phyloP scores from a whole-genome alignment of 768 basidiomycete genomes.

The Tricholoma saponaceum region DNA sequence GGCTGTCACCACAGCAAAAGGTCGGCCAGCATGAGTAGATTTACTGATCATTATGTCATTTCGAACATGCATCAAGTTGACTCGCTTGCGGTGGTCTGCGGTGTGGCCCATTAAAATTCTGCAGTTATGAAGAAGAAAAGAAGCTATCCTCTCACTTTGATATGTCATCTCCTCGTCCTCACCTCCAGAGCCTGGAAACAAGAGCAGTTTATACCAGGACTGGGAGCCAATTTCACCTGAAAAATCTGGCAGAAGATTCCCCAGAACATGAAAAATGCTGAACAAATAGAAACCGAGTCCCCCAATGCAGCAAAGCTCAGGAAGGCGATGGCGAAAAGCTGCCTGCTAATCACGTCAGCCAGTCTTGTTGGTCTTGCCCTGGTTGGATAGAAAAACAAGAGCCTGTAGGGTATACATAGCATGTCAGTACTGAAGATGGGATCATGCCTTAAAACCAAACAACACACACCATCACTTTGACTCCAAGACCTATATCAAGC shows the following conservation, averaged over 20 bases:
- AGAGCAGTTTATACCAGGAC: constrained; percentile 24
- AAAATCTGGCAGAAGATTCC: constrained; percentile 16
- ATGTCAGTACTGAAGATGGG: not conserved
- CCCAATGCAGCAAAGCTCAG: constrained; percentile 11
- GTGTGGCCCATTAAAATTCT: not conserved
- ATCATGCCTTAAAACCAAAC: not conserved
- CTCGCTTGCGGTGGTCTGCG: constrained; percentile 22
- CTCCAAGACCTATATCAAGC: constrained; percentile 12
- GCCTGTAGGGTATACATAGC: constrained; percentile 16
- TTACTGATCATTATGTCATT: constrained; percentile 13
- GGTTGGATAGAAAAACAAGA: constrained; percentile 22
- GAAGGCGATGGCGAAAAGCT: constrained; percentile 21
- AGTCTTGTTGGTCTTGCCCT: constrained; percentile 26
- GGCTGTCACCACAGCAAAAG: constrained; percentile 24
- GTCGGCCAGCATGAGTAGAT: constrained; percentile 19
- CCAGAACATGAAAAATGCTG: constrained; percentile 24
- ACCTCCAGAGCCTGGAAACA: constrained; percentile 17
- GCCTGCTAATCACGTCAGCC: constrained; percentile 29
- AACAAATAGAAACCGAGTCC: constrained; percentile 22
- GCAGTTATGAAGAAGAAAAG: not conserved
- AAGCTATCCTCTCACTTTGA: constrained; percentile 20
- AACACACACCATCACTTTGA: constrained; percentile 13
- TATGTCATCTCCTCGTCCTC: constrained; percentile 20
- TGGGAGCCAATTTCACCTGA: constrained; percentile 21
- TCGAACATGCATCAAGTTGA: constrained; percentile 19